Evolutionary conservation across 2,329 filamentous ascomycete genomes (phyloP).

Genomic region (Talaromyces sp.): DNA sequence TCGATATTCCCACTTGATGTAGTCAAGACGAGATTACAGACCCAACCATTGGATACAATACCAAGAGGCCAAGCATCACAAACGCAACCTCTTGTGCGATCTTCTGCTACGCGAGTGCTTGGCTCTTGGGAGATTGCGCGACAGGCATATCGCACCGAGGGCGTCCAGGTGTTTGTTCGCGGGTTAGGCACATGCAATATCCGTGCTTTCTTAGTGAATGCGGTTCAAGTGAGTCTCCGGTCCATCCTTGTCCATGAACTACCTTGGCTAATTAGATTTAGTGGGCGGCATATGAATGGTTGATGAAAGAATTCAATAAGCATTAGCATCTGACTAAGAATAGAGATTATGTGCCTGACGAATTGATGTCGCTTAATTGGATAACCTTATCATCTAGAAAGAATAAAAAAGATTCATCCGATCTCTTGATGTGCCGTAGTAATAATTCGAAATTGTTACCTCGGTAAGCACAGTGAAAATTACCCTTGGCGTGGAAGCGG

Average conservation of each 20-base stretch:
- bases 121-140: slow-evolving; percentile 61
- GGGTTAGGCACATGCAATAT: slow-evolving; percentile 77
- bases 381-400: background rate
- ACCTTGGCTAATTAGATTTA: slow-evolving; percentile 33
- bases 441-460: slow-evolving; percentile 1
- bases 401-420: background rate
- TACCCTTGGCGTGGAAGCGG: slow-evolving; percentile 6
- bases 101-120: slow-evolving; percentile 24
- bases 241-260: background rate
- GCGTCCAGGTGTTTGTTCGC: slow-evolving; percentile 62
- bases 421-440: background rate
- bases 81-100: slow-evolving; percentile 19
- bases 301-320: slow-evolving; percentile 54
- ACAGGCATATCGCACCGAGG: slow-evolving; percentile 62
- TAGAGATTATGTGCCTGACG: background rate
- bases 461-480: slow-evolving; percentile 8
- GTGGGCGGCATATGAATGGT: slow-evolving; percentile 89
- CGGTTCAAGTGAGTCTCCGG: slow-evolving; percentile 56
- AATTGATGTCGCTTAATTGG: background rate
- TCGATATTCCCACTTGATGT: slow-evolving; percentile 90
- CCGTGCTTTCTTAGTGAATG: slow-evolving; percentile 87
- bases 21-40: slow-evolving; percentile 88
- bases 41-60: slow-evolving; percentile 47
- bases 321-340: background rate
- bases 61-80: slow-evolving; percentile 17